Evolutionary conservation across 352 stramenopile species (phyloP).

Genomic region (Phytophthora syringae): DNA sequence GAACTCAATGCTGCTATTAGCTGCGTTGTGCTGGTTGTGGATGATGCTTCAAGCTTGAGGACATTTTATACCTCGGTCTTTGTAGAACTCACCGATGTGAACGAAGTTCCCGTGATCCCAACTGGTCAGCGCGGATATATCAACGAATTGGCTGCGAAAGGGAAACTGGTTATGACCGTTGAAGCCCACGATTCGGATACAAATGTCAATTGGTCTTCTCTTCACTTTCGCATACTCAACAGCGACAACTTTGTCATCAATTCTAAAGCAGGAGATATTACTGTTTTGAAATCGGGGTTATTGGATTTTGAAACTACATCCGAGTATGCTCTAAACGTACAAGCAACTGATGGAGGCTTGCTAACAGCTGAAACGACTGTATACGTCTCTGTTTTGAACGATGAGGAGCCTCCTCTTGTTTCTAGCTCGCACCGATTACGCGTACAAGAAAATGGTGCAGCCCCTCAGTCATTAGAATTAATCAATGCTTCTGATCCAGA

Average conservation of each 20-base stretch:
- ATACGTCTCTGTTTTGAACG: constrained; percentile 30
- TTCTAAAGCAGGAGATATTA: constrained; percentile 14
- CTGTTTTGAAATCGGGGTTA: constrained; percentile 11
- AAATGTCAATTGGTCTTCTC: constrained; percentile 17
- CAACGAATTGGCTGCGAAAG: constrained; percentile 14
- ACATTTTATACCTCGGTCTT: constrained; percentile 23
- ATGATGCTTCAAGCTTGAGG: constrained; percentile 15
- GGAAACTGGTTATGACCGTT: constrained; percentile 18
- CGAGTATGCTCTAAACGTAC: constrained; percentile 14
- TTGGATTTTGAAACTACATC: constrained; percentile 29
- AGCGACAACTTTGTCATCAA: constrained; percentile 23
- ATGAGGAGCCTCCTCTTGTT: constrained; percentile 23
- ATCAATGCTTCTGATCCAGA: constrained; percentile 60
- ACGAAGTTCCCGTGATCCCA: constrained; percentile 22
- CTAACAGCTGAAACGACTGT: constrained; percentile 18
- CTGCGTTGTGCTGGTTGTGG: constrained; percentile 22
- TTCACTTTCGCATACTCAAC: constrained; percentile 24
- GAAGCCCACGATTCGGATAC: constrained; percentile 19
- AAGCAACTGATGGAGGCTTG: constrained; percentile 30
- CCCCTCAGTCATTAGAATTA: constrained; percentile 45
- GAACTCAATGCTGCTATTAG: constrained; percentile 7
- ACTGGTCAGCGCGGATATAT: constrained; percentile 27
- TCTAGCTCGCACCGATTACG: not conserved
- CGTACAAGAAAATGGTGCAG: constrained; percentile 43
- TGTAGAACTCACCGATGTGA: constrained; percentile 24